Conservation (phyloP, 208 protist genomes). For the Willaertia magna region DNA sequence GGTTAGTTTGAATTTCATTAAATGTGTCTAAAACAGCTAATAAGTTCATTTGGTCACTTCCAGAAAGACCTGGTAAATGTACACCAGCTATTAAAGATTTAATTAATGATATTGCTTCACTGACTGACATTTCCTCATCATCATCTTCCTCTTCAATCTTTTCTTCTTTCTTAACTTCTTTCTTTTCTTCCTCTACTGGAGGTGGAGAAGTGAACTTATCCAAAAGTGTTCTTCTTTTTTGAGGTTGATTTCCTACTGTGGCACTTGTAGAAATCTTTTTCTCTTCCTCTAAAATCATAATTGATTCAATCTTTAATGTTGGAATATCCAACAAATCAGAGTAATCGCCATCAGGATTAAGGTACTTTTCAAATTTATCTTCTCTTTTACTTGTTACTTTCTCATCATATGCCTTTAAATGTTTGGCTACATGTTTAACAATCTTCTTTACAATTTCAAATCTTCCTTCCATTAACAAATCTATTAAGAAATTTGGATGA, state of each 20-base stretch:
- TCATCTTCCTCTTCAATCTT: not conserved
- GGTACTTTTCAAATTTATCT: not conserved
- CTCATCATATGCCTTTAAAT: not conserved
- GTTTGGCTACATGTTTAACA: not conserved
- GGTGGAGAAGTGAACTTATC: not conserved
- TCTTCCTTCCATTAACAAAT: not conserved
- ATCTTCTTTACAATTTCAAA: not conserved
- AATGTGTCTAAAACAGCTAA: not conserved
- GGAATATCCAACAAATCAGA: not conserved
- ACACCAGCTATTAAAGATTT: not conserved
- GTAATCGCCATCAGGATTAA: not conserved
- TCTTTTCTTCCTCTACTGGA: not conserved
- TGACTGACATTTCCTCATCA: not conserved
- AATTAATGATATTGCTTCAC: not conserved
- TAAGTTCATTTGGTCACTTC: not conserved
- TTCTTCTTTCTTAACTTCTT: not conserved
- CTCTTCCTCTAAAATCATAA: not conserved
- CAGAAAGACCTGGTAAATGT: not conserved
- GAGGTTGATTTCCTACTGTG: too few species aligned
- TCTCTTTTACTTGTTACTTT: not conserved
- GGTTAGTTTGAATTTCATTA: not conserved
- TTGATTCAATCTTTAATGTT: not conserved
- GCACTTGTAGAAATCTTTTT: not conserved
- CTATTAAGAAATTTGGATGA: not conserved
- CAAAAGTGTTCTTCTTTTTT: not conserved